Base-by-base conservation (phyloP, 1,284 basidiomycete genomes). In the Albatrellus sp. region DNA sequence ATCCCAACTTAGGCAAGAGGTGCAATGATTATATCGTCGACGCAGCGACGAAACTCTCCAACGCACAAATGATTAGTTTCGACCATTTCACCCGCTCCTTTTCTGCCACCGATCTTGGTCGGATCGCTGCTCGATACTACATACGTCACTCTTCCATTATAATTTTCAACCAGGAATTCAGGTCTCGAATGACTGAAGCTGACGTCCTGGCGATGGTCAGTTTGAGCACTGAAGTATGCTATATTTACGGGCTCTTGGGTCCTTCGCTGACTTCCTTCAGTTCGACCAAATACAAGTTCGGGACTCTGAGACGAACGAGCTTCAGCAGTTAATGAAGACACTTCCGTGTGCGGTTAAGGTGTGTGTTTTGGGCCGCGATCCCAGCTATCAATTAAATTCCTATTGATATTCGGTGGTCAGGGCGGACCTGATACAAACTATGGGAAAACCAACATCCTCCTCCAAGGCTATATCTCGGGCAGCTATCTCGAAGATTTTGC, bases 61-160 rank as follows among this genome's bases (percentile, higher is more conserved):
- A 76, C 29, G 73, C 81, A 14, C 73, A 77, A 46, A 99, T 99
- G 96, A 81, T 97, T 46, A 70, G 74, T 24, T 86, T 83, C 55
- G 81, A 92, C 56, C 64, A 69, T 37, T 58, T 63, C 3, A 72
- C 68, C 3, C 82, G 78, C 33, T 65, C 72, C 1, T 80, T 98
- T 47, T 66, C 70, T 2, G 80, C 87, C 51, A 90, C 88, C 11
- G 92, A 97, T 53, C 65, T 97, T 2, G 96, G 96, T 12, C 73
- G 91, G 48, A 94, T 98, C 53, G 93, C 96, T 0, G 91, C 94
- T 2, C 92, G 88, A 59, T 99, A 98, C 64, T 99, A 98, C 63
- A 86, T 99, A 52, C 77, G 85, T 31, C 70, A 90, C 61, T 69
- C 77, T 42, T 93, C 91, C 1, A 83, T 99, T 32, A 90, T 91